Percentiles rank a stretch among this genome's conserved stretches.
Conservation (phyloP, 2,329 filamentous ascomycete genomes). For the Colletotrichum destructivum region DNA sequence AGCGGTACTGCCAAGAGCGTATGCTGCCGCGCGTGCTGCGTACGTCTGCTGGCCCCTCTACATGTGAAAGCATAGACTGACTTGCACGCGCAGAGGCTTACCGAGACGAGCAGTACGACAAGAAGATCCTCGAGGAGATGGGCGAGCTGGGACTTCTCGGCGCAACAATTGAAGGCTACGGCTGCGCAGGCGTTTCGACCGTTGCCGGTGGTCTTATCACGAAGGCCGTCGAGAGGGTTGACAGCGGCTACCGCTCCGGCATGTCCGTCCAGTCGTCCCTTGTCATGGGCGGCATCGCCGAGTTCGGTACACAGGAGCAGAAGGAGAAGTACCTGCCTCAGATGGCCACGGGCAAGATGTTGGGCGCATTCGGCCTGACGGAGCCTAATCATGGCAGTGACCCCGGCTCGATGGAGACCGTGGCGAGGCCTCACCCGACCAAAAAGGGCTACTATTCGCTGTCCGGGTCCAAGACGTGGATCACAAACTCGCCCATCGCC, state of each 20-base stretch:
- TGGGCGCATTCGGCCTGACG: constrained; percentile 91
- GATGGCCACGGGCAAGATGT: constrained; percentile 85
- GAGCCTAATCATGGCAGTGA: constrained; percentile 96
- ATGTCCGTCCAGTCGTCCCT: constrained; percentile 95
- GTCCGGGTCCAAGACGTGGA: constrained; percentile 93
- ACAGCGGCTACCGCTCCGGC: constrained; percentile 91
- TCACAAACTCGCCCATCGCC: constrained; percentile 92
- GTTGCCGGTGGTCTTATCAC: constrained; percentile 93
- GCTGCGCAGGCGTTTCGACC: constrained; percentile 88
- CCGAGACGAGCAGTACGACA: constrained; percentile 87
- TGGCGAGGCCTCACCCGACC: constrained; percentile 85
- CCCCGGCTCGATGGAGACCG: constrained; percentile 91
- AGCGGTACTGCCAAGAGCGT: constrained; percentile 93
- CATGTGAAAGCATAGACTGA: constrained; percentile 3
- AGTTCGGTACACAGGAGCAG: constrained; percentile 88
- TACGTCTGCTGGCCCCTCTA: constrained; percentile 60
- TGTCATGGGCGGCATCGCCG: constrained; percentile 93
- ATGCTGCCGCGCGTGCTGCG: constrained; percentile 88
- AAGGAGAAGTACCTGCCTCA: constrained; percentile 87
- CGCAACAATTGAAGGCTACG: constrained; percentile 88
- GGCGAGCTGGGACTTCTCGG: constrained; percentile 91
- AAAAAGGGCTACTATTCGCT: constrained; percentile 87
- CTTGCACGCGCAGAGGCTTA: constrained; percentile 76
- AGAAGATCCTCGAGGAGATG: constrained; percentile 90
- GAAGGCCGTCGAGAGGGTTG: constrained; percentile 89